Conservation (phyloP, 2,329 filamentous ascomycete species). For the Talaromyces sp. region DNA sequence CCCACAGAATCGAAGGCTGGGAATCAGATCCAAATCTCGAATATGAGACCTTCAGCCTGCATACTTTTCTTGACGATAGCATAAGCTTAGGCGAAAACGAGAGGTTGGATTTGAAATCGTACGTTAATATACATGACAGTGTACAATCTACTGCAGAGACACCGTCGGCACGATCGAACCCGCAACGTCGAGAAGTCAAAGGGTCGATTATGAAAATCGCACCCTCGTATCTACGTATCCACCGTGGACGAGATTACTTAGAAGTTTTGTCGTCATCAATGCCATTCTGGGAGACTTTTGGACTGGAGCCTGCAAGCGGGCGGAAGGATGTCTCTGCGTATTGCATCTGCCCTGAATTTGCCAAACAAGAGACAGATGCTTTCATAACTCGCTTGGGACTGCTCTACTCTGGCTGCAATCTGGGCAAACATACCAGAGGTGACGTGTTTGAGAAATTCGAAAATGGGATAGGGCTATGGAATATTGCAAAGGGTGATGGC, state of each 20-base stretch:
- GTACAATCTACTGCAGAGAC: conserved; percentile 14
- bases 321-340: conserved; percentile 57
- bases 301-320: conserved; percentile 54
- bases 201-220: conserved; percentile 44
- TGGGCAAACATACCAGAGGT: conserved; percentile 51
- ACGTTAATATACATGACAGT: conserved; percentile 33
- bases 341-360: conserved; percentile 53
- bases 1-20: conserved; percentile 31
- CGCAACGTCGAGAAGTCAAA: conserved; percentile 29
- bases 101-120: conserved; percentile 37
- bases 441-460: conserved; percentile 39
- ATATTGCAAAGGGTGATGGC: conserved; percentile 25
- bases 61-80: conserved; percentile 29
- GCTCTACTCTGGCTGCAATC: conserved; percentile 56
- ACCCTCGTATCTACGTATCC: conserved; percentile 53
- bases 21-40: conserved; percentile 30
- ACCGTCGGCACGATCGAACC: conserved; percentile 21
- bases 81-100: conserved; percentile 29
- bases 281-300: conserved; percentile 60
- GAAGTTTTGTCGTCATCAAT: conserved; percentile 56
- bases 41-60: conserved; percentile 25
- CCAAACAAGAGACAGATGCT: conserved; percentile 46
- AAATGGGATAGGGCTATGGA: conserved; percentile 39
- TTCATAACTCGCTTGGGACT: conserved; percentile 54
- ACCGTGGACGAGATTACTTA: conserved; percentile 51